Base-by-base conservation (phyloP, 306 rosid genomes). In the Delonix regia region DNA sequence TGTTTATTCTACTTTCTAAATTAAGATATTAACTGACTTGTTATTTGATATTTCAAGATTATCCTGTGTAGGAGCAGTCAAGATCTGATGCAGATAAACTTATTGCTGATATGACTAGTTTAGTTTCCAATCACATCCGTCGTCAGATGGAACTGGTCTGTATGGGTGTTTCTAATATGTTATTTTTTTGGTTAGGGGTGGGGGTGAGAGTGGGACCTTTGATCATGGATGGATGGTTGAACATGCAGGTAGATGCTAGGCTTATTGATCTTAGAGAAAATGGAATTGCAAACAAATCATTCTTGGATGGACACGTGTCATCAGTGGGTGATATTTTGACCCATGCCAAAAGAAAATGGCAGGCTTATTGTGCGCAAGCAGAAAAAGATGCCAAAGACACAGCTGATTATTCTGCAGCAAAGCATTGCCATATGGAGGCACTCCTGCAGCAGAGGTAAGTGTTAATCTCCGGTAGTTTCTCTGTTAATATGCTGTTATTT, bases 341-440 rank as follows among this genome's bases (percentile, higher is more conserved):
- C 28, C 88, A 89, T 56, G 90, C 91, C 14, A 89, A 89, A 79
- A 80, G 94, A 52, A 89, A 89, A 82, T 89, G 94, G 94, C 80
- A 82, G 34, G 80, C 80, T 12, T 89, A 82, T 69, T 80, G 85
- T 34, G 33, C 56, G 16, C 85, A 85, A 68, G 86, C 89, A 14
- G 94, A 86, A 56, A 83, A 69, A 71, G 90, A 84, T 45, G 83
- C 86, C 41, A 87, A 78, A 60, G 91, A 85, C 25, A 75, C 78
- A 52, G 90, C 84, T 49, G 91, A 85, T 66, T 87, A 87, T 78
- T 85, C 88, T 65, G 90, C 89, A 19, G 86, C 91, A 18, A 87
- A 89, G 66, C 94, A 89, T 80, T 89, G 91, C 69, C 88, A 88
- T 18, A 81, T 87, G 87, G 94, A 89, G 81, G 83, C 44, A 30